These are phyloP conservation scores for Atkinsonella hypoxylon DNA, from an alignment of 2,329 filamentous ascomycete genomes.

Conservation along the genomic window DNA sequence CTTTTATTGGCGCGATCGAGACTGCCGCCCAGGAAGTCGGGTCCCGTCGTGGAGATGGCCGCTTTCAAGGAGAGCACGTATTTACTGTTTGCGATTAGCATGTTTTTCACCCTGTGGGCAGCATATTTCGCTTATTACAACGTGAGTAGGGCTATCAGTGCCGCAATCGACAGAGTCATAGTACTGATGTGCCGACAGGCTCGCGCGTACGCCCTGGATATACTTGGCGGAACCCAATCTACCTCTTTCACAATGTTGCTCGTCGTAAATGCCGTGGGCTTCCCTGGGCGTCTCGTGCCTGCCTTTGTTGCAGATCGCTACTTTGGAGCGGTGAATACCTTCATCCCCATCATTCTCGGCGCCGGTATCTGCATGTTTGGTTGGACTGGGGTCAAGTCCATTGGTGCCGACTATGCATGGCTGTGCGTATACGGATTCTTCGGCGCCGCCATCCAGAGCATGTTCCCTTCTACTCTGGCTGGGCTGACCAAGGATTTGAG, in stretches of 20 bases:
- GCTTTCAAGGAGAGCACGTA: slow-evolving; percentile 40
- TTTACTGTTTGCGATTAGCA: slow-evolving; percentile 19
- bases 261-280: slow-evolving; percentile 45
- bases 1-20: slow-evolving; percentile 33
- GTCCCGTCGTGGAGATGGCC: slow-evolving; percentile 35
- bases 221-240: slow-evolving; percentile 32
- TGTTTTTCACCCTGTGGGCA: slow-evolving; percentile 33
- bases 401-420: slow-evolving; percentile 40
- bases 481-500: slow-evolving; percentile 39
- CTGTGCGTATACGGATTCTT: slow-evolving; percentile 51
- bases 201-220: slow-evolving; percentile 26
- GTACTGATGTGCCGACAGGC: slow-evolving; percentile 15
- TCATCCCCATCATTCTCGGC: slow-evolving; percentile 37
- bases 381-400: slow-evolving; percentile 39
- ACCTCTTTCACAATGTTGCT: slow-evolving; percentile 47
- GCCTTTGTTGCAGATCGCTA: slow-evolving; percentile 42
- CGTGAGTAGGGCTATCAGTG: too few relatives aligned
- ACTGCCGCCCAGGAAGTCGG: slow-evolving; percentile 34
- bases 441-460: slow-evolving; percentile 49
- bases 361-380: slow-evolving; percentile 32
- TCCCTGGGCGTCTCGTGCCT: slow-evolving; percentile 42
- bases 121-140: slow-evolving; percentile 39
- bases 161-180: not conserved
- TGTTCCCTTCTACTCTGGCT: slow-evolving; percentile 45
- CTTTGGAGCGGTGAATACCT: slow-evolving; percentile 42